A percentile compares a stretch with the other conserved stretches of the same genome.
phyloP scores from a whole-genome alignment of 1,284 basidiomycete species.

The Pterulicium gracile region DNA sequence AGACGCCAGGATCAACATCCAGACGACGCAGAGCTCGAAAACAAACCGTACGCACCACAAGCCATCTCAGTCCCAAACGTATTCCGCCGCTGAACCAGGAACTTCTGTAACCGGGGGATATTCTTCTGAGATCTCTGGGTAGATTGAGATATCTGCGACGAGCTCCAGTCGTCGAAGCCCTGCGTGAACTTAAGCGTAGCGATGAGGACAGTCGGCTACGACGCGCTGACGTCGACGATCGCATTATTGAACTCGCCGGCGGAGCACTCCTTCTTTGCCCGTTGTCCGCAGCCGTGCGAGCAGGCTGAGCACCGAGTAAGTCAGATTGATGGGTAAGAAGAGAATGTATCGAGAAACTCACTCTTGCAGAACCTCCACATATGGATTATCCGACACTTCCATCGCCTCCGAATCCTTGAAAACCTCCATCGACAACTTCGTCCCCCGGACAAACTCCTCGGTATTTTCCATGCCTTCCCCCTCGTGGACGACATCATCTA shows the following conservation, averaged over 20 bases:
- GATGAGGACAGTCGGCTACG: no score
- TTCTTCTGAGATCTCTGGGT: neutral
- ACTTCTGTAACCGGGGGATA: neutral
- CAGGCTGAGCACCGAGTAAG: no score
- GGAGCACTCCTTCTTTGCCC: neutral
- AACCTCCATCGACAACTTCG: neutral
- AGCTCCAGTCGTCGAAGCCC: neutral
- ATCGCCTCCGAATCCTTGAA: neutral
- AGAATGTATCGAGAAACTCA: neutral
- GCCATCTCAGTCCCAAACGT: conserved; percentile 1
- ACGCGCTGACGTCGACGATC: neutral
- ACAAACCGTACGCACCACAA: neutral
- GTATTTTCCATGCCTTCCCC: neutral
- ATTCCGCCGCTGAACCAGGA: neutral
- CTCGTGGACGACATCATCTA: neutral
- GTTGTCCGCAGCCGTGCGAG: neutral
- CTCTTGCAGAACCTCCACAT: neutral
- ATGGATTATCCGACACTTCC: neutral
- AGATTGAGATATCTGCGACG: conserved; percentile 1
- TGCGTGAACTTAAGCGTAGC: neutral
- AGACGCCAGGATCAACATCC: neutral
- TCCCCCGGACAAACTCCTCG: neutral
- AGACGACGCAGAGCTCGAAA: neutral
- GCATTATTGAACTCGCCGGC: neutral
- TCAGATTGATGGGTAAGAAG: neutral